Evolutionary conservation across 1,284 basidiomycete genomes (phyloP).

Genomic region (Meira miltonrushii): DNA sequence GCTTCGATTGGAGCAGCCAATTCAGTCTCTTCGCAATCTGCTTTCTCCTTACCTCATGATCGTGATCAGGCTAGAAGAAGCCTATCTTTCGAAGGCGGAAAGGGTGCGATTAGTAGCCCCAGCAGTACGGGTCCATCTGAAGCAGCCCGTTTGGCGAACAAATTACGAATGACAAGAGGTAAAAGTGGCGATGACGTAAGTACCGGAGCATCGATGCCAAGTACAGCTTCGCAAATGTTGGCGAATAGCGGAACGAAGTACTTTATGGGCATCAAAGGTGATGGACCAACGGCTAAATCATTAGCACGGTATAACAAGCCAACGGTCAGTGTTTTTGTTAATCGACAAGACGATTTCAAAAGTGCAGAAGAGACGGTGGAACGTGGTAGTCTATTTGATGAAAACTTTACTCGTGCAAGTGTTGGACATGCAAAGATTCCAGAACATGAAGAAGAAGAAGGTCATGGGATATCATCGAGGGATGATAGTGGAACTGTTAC

Average conservation of each 20-base stretch:
- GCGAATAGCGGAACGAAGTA: slow-evolving; percentile 4
- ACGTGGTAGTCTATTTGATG: slow-evolving; percentile 28
- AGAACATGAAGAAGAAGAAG: slow-evolving; percentile 11
- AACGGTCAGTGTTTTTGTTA: slow-evolving; percentile 36
- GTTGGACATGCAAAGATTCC: slow-evolving; percentile 17
- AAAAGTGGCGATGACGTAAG: slow-evolving; percentile 26
- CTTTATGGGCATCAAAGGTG: slow-evolving; percentile 1
- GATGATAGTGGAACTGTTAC: neutral
- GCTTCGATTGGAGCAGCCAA: slow-evolving; percentile 6
- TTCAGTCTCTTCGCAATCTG: neutral
- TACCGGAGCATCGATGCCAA: neutral
- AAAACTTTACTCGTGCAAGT: slow-evolving; percentile 22
- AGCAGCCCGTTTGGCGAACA: slow-evolving; percentile 39
- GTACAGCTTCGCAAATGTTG: slow-evolving; percentile 3
- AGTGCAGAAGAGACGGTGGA: slow-evolving; percentile 26
- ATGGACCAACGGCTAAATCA: neutral
- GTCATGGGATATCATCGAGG: neutral
- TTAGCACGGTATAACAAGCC: slow-evolving; percentile 34
- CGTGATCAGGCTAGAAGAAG: neutral
- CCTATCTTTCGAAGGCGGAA: neutral
- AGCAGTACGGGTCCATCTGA: slow-evolving; percentile 40
- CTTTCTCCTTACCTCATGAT: neutral
- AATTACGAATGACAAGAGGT: slow-evolving; percentile 34
- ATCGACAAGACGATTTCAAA: slow-evolving; percentile 15
- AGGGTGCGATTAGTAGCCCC: slow-evolving; percentile 6